Conservation (phyloP, 192 early-diverging fungal genomes). For the Backusella circina region DNA sequence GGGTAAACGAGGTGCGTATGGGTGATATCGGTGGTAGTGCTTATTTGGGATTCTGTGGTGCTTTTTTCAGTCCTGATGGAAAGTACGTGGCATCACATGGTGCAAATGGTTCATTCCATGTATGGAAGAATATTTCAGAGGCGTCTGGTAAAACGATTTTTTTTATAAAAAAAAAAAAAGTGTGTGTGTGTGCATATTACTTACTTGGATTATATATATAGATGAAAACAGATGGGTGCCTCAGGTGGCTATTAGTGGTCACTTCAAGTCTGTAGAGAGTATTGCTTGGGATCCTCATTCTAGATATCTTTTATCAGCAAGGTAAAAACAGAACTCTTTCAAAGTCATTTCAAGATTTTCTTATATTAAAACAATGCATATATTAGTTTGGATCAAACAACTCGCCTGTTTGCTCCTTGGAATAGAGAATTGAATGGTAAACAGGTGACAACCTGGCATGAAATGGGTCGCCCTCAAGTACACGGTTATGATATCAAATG, state of each 20-base stretch:
- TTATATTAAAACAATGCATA: too few relatives aligned
- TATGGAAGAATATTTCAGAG: constrained; percentile 60
- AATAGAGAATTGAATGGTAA: constrained; percentile 19
- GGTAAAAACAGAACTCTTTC: too few relatives aligned
- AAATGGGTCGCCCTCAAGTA: constrained; percentile 91
- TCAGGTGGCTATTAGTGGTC: constrained; percentile 71
- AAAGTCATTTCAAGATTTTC: too few relatives aligned
- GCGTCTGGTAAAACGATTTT: constrained; percentile 24
- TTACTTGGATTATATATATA: not conserved
- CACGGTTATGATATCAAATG: constrained; percentile 95
- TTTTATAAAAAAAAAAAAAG: not conserved
- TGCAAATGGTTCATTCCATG: constrained; percentile 80
- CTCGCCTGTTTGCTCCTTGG: constrained; percentile 82
- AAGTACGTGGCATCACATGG: constrained; percentile 70
- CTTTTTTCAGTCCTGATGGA: constrained; percentile 62
- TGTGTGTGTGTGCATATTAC: too few relatives aligned
- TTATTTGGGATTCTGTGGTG: constrained; percentile 77
- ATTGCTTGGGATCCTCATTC: constrained; percentile 81
- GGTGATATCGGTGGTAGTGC: constrained; percentile 85
- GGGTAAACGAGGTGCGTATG: constrained; percentile 81
- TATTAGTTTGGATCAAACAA: constrained; percentile 80
- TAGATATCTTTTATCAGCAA: constrained; percentile 68
- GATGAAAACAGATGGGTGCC: constrained; percentile 65
- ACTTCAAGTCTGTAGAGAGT: constrained; percentile 75
- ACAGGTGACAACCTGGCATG: constrained; percentile 70